Evolutionary conservation across 176 grass and related monocot genomes (phyloP).

Genomic region (maize (Zea mays)): DNA sequence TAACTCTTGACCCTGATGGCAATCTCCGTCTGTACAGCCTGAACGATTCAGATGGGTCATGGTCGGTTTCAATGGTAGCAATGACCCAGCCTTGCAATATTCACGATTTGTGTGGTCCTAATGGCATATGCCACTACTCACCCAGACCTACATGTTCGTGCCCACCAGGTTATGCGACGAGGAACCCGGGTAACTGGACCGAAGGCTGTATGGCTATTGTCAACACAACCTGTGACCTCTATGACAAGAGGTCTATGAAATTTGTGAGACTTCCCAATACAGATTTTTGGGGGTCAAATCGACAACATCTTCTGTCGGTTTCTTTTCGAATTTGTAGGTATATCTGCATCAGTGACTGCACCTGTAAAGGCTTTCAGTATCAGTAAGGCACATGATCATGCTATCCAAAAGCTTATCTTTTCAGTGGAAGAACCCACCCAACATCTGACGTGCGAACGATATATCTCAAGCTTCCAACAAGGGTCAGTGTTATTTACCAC

Average conservation of each 20-base stretch:
- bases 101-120: slow-evolving; percentile 46
- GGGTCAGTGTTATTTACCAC: slow-evolving; percentile 14
- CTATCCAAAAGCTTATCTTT: slow-evolving; percentile 40
- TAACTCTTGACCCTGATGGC: too few relatives aligned
- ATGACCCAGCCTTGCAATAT: slow-evolving; percentile 46
- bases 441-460: too few relatives aligned
- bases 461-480: too few relatives aligned
- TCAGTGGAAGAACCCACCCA: slow-evolving; percentile 34
- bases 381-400: slow-evolving; percentile 33
- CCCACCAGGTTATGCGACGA: slow-evolving; percentile 41
- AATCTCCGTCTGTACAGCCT: too few relatives aligned
- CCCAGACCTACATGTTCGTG: slow-evolving; percentile 47
- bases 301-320: too few relatives aligned
- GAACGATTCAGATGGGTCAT: too few relatives aligned
- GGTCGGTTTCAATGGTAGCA: too few relatives aligned
- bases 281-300: too few relatives aligned
- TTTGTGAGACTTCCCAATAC: slow-evolving; percentile 34
- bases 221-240: not conserved
- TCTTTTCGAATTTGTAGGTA: too few relatives aligned
- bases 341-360: too few relatives aligned
- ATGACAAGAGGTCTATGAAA: not conserved
- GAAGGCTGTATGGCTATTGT: slow-evolving; percentile 35
- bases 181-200: too few relatives aligned
- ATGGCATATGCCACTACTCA: slow-evolving; percentile 34
- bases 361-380: slow-evolving; percentile 47